phyloP scores from a whole-genome alignment of 2,329 filamentous ascomycete genomes.

The Alternaria panax region DNA sequence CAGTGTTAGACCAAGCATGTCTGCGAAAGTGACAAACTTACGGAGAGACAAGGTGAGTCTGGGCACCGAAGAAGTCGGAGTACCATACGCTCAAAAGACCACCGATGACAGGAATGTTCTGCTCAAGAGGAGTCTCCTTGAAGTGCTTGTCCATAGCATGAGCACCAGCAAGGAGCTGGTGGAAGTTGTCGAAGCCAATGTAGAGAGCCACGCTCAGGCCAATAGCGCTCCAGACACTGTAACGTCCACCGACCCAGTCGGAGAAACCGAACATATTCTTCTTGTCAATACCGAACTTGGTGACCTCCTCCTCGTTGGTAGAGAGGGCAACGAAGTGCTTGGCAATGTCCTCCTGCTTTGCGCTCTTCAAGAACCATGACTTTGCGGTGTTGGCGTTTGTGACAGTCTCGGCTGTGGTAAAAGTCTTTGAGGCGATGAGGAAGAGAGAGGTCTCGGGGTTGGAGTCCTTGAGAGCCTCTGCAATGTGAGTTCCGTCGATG shows the following conservation, averaged over 20 bases:
- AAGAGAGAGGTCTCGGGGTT: conserved; percentile 99
- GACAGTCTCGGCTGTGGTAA: conserved; percentile 95
- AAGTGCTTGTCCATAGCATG: conserved; percentile 99
- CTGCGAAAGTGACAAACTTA: conserved; percentile 58
- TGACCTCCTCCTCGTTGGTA: conserved; percentile 93
- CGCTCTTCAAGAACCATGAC: conserved; percentile 89
- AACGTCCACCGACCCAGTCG: conserved; percentile 97
- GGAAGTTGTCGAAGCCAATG: conserved; percentile 97
- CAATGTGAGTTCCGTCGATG: conserved; percentile 98
- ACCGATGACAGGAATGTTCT: conserved; percentile 94
- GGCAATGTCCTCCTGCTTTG: conserved; percentile 81
- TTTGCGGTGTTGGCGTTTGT: conserved; percentile 99
- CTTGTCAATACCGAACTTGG: conserved; percentile 97
- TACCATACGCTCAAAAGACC: conserved; percentile 98
- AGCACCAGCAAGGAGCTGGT: conserved; percentile 91
- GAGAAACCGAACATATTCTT: conserved; percentile 99
- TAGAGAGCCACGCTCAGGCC: conserved; percentile 93
- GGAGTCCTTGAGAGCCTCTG: conserved; percentile 86
- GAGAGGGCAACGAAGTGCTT: conserved; percentile 99
- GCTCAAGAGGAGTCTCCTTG: conserved; percentile 83
- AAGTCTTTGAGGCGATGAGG: conserved; percentile 98
- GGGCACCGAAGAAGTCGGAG: conserved; percentile 97
- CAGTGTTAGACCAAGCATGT: conserved; percentile 11
- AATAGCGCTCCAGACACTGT: conserved; percentile 99
- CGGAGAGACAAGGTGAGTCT: conserved; percentile 97